A percentile compares a stretch with the other conserved stretches of the same genome.
phyloP scores from a whole-genome alignment of 441 rosid species.

The Macaranga tanarius region DNA sequence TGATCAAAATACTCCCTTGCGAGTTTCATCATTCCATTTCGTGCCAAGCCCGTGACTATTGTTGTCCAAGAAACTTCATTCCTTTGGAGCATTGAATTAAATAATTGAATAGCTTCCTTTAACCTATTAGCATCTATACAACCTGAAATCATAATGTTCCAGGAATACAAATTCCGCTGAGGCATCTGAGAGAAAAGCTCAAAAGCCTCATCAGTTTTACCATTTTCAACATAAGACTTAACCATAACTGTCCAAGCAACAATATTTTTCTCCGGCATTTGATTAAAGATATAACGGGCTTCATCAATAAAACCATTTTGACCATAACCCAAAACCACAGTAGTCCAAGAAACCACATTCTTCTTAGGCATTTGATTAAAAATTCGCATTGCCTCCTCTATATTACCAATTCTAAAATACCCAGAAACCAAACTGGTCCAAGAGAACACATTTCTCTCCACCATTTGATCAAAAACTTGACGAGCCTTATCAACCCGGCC shows the following conservation, averaged over 20 bases:
- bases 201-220: constrained; percentile 32
- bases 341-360: constrained; percentile 41
- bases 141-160: constrained; percentile 42
- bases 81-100: constrained; percentile 37
- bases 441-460: constrained; percentile 35
- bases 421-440: constrained; percentile 46
- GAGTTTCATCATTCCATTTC: constrained; percentile 29
- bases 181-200: constrained; percentile 38
- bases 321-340: constrained; percentile 36
- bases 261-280: constrained; percentile 32
- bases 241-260: constrained; percentile 44
- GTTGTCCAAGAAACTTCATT: constrained; percentile 27
- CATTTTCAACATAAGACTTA: constrained; percentile 37
- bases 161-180: constrained; percentile 31
- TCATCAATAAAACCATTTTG: constrained; percentile 29
- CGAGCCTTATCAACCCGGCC: constrained; percentile 31
- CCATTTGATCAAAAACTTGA: constrained; percentile 32
- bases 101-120: constrained; percentile 31
- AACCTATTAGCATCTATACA: constrained; percentile 29
- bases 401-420: constrained; percentile 30
- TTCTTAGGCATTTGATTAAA: constrained; percentile 34
- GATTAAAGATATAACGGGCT: constrained; percentile 17
- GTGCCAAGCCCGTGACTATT: constrained; percentile 35
- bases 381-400: constrained; percentile 34
- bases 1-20: constrained; percentile 35